Base-by-base conservation (phyloP, 257 asterid genomes). In the Lycium barbarum region DNA sequence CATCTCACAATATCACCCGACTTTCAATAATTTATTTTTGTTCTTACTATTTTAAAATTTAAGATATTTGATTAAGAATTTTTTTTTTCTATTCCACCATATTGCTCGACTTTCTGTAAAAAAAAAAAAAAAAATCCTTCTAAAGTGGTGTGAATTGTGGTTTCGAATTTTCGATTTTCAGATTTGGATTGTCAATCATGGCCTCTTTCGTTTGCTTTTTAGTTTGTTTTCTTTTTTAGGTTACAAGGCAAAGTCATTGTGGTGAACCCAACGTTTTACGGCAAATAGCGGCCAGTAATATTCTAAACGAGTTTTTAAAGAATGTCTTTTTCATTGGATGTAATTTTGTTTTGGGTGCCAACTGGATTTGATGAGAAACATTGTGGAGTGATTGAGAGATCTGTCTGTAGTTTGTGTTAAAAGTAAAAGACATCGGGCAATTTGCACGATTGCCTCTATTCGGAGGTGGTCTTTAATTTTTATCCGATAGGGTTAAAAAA, bases 301-400 rank as follows among this genome's bases (percentile, higher is more conserved):
- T 74, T 49, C 38, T 47, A 26, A 26, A 26, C 1, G 33, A 26
- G 33, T 26, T 26, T 26, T 26, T 26, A 26, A 54, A 74, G 20
- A 45, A 14, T 49, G 20, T 49, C 36, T 22, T 12, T 0, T 47
- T 73, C 12, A 11, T 20, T 74, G 62, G 62, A 49, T 7, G 38
- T 43, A 9, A 4, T 72, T 72, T 47, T 72, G 18, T 15, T 43
- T 72, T 45, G 58, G 80, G 80, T 73, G 59, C 80, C 59, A 45
- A 45, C 58, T 72, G 26, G 59, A 20, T 47, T 72, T 45, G 59
- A 5, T 73, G 40, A 38, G 78, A 40, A 38, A 22, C 36, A 3
- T 68, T 70, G 79, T 67, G 35, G 49, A n/a, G 57, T 72, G 36
- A 49, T 72, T 43, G 36, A 43, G 80, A 72, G 15, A 72, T 43